A percentile compares a stretch with the other conserved stretches of the same genome.
Evolutionary conservation across 495 filamentous ascomycete species (phyloP).

Genomic region (Penicillium pulvis): DNA sequence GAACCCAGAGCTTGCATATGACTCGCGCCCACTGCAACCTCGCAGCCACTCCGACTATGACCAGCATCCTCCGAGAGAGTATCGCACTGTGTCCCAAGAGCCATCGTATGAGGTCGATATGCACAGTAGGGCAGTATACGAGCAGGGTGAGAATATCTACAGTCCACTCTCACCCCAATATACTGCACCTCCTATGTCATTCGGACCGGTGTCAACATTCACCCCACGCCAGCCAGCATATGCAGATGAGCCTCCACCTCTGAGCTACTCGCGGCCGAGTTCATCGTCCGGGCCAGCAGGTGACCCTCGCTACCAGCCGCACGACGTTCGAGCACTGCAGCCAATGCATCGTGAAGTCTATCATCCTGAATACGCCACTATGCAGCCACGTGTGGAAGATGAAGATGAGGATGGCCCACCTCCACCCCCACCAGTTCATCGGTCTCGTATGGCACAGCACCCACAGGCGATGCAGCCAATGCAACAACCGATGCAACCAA

Average conservation of each 20-base stretch:
- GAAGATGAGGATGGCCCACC: conserved; percentile 58
- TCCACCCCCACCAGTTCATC: conserved; percentile 52
- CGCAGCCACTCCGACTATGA: conserved; percentile 36
- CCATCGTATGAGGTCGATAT: conserved; percentile 22
- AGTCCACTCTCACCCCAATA: conserved; percentile 27
- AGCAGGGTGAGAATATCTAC: conserved; percentile 20
- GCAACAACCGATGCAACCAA: conserved; percentile 23
- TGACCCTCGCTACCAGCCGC: conserved; percentile 28
- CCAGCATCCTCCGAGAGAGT: conserved; percentile 29
- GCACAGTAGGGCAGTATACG: conserved; percentile 18
- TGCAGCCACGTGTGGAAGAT: conserved; percentile 73
- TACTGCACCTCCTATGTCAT: conserved; percentile 24
- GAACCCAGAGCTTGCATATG: conserved; percentile 20
- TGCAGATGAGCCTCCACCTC: conserved; percentile 14
- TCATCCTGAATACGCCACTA: conserved; percentile 49
- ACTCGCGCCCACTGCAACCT: conserved; percentile 27
- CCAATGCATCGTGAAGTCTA: conserved; percentile 27
- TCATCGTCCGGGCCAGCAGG: conserved; percentile 23
- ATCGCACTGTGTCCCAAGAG: conserved; percentile 30
- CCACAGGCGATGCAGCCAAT: conserved; percentile 27
- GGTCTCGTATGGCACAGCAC: conserved; percentile 36
- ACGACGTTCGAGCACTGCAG: conserved; percentile 25
- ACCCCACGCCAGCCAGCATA: conserved; percentile 12
- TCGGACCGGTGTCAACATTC: conserved; percentile 23
- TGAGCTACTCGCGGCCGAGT: conserved; percentile 19